Percentiles rank a stretch among this genome's conserved stretches.
phyloP scores from a whole-genome alignment of 2,329 filamentous ascomycete genomes.

The Pseudogymnoascus sp. region DNA sequence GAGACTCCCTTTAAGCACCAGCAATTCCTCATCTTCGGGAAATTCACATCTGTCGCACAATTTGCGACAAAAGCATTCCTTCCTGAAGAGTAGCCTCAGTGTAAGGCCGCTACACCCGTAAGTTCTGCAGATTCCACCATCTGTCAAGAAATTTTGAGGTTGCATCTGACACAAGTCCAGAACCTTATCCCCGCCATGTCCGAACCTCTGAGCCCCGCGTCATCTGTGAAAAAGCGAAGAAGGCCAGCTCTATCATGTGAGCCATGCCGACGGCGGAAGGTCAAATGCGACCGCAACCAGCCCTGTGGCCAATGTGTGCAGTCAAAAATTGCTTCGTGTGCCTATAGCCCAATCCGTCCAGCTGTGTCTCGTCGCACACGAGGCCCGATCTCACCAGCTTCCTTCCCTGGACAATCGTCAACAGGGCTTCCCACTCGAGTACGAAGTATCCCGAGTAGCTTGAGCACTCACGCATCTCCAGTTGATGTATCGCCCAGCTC shows the following conservation, averaged over 20 bases:
- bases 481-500: background rate
- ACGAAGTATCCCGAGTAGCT: conserved; percentile 10
- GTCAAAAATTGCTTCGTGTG: conserved; percentile 27
- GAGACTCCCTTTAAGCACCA: background rate
- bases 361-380: conserved; percentile 8
- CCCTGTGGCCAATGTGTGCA: conserved; percentile 33
- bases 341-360: conserved; percentile 19
- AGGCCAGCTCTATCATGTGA: conserved; percentile 32
- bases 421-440: background rate
- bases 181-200: conserved; percentile 1
- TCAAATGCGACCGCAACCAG: conserved; percentile 36
- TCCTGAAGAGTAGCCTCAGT: background rate
- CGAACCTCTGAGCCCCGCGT: background rate
- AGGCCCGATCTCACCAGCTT: background rate
- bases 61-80: background rate
- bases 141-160: background rate
- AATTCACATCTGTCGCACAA: background rate
- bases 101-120: background rate
- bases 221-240: conserved; percentile 18
- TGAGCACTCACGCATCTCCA: background rate
- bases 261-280: conserved; percentile 36
- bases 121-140: background rate
- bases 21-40: background rate
- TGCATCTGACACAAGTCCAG: background rate
- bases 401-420: background rate